phyloP scores from a whole-genome alignment of 768 basidiomycete genomes.

The Neoboletus subvelutipes region DNA sequence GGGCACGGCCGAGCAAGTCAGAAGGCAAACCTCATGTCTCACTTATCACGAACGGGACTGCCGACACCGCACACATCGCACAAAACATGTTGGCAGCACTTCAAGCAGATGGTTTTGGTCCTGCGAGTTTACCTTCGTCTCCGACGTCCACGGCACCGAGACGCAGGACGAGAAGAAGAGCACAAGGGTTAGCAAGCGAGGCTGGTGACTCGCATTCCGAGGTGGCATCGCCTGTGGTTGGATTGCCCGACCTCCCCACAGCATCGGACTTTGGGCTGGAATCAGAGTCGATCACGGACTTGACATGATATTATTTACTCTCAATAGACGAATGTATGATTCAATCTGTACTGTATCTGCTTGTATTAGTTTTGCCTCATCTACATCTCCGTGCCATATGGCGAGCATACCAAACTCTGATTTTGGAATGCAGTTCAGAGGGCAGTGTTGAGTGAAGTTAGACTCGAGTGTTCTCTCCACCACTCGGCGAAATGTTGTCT shows the following conservation, averaged over 20 bases:
- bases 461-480: not conserved
- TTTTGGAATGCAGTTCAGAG: constrained; percentile 16
- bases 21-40: constrained; percentile 31
- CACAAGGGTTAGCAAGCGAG: constrained; percentile 38
- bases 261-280: constrained; percentile 31
- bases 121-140: constrained; percentile 44
- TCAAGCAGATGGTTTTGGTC: constrained; percentile 64
- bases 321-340: constrained; percentile 23
- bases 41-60: constrained; percentile 28
- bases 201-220: constrained; percentile 31
- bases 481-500: constrained; percentile 15
- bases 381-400: constrained; percentile 8
- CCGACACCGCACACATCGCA: constrained; percentile 53
- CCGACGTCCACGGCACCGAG: constrained; percentile 40
- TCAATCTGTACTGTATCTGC: constrained; percentile 36
- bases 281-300: constrained; percentile 25
- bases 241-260: constrained; percentile 26
- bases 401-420: constrained; percentile 22
- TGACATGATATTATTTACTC: constrained; percentile 27
- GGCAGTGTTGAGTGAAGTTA: not conserved
- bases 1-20: constrained; percentile 41
- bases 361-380: constrained; percentile 26
- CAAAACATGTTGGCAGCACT: constrained; percentile 74
- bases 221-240: constrained; percentile 24
- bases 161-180: constrained; percentile 29